Base-by-base conservation (phyloP, 1,284 basidiomycete genomes). In the Veloboletus limbatus region DNA sequence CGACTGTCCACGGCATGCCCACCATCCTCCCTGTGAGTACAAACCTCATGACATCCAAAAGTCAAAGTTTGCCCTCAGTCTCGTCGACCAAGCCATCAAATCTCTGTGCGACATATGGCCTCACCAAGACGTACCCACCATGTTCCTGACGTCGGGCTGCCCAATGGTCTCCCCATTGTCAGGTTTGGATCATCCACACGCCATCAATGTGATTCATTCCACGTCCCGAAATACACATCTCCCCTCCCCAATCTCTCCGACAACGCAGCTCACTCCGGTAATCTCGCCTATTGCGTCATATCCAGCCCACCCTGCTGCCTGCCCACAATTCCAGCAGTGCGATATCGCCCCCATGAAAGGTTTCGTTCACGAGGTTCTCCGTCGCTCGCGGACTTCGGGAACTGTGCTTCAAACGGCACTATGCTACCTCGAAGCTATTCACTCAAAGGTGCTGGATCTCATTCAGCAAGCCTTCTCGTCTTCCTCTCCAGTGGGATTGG, bases 41-140 rank as follows among this genome's bases (percentile, higher is more conserved):
- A 73, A 66, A 60, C 63, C 55, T 65, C 74, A 74, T 56, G 78
- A 82, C 43, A 54, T 66, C 41, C 70, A 75, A 55, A 85, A 82
- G 67, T 74, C 74, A 58, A 82, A 82, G 69, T 80, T 80, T 71
- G 81, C 78, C 36, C 65, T 76, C 50, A 73, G 74, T 62, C 70
- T 88, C 48, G 80, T 88, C 58, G 84, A 88, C 72, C 82, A 87
- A 79, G 79, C 86, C 34, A 78, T 88, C 49, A 83, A 82, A 59
- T 81, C 77, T 6, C 65, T 88, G 44, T 80, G 76, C 60, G 82
- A 88, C 54, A 83, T 86, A 64, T 88, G 86, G 86, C 79, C 72
- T 38, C 78, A 79, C 3, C 78, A 87, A 58, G 78, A 84, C 57
- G 82, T 88, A 33, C 86, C 87, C 1, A 43, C 58, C 21, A 72